Conservation (phyloP, 2,329 filamentous ascomycete genomes). For the Fulvia fulva region DNA sequence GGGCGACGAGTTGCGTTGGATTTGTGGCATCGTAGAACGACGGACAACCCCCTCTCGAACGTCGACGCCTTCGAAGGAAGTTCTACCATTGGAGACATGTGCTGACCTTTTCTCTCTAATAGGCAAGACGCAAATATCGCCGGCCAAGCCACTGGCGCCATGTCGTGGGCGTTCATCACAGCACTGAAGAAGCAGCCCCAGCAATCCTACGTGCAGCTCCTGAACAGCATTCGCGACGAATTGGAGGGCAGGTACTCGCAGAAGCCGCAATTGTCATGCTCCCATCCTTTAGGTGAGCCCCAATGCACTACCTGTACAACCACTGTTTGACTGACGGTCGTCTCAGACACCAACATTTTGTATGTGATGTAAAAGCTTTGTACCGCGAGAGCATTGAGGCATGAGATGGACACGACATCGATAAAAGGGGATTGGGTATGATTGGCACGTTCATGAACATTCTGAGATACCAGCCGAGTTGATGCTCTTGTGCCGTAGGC, state of each 20-base stretch:
- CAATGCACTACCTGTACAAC: neutral
- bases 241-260: slow-evolving; percentile 82
- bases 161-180: slow-evolving; percentile 96
- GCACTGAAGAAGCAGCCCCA: slow-evolving; percentile 83
- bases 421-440: neutral
- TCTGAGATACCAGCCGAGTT: neutral
- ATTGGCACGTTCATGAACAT: neutral
- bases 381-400: neutral
- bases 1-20: slow-evolving; percentile 32
- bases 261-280: slow-evolving; percentile 94
- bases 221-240: slow-evolving; percentile 93
- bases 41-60: too few species aligned
- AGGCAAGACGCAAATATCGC: slow-evolving; percentile 88
- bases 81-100: slow-evolving; percentile 2
- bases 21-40: slow-evolving; percentile 15
- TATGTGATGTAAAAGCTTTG: slow-evolving; percentile 40
- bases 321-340: slow-evolving; percentile 8
- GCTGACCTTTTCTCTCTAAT: slow-evolving; percentile 19
- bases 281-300: slow-evolving; percentile 83
- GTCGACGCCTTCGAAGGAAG: too few species aligned
- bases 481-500: neutral
- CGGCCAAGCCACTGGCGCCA: slow-evolving; percentile 88
- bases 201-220: slow-evolving; percentile 90
- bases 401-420: neutral
- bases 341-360: slow-evolving; percentile 40